phyloP scores from a whole-genome alignment of 2,329 filamentous ascomycete species.

The Setomelanomma holmii region DNA sequence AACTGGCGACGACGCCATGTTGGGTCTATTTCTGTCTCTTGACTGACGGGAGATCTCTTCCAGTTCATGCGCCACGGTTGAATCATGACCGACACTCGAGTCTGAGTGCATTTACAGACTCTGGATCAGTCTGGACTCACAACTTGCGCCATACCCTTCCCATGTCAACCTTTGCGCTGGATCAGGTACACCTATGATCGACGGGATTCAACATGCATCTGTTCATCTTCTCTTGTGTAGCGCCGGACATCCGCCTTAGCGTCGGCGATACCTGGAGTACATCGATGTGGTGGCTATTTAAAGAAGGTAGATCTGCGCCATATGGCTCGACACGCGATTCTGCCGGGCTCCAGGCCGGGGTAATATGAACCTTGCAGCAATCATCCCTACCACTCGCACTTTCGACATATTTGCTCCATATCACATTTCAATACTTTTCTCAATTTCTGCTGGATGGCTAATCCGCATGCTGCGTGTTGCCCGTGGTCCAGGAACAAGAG shows the following conservation, averaged over 20 bases:
- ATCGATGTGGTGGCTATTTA: slow-evolving; percentile 29
- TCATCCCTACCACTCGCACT: slow-evolving; percentile 30
- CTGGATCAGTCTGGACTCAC: slow-evolving; percentile 3
- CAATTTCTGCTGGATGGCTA: slow-evolving; percentile 24
- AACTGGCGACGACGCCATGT: background rate
- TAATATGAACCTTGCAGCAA: slow-evolving; percentile 23
- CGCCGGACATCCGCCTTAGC: background rate
- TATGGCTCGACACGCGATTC: slow-evolving; percentile 32
- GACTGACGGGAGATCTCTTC: background rate
- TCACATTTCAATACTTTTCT: slow-evolving; percentile 24
- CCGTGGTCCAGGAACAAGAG: slow-evolving; percentile 27
- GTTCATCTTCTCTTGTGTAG: background rate
- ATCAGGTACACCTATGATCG: slow-evolving; percentile 1
- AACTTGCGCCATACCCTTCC: background rate
- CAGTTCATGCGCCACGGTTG: background rate
- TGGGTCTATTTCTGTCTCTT: background rate
- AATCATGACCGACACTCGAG: background rate
- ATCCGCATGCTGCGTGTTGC: slow-evolving; percentile 17
- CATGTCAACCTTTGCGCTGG: background rate
- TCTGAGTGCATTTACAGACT: background rate
- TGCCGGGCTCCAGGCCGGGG: slow-evolving; percentile 30
- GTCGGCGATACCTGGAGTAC: slow-evolving; percentile 18
- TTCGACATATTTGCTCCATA: slow-evolving; percentile 34
- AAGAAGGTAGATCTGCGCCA: slow-evolving; percentile 26
- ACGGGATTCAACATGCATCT: background rate